Evolutionary conservation across 495 filamentous ascomycete species (phyloP).

Genomic region (Melanomma pulvis-pyrius): DNA sequence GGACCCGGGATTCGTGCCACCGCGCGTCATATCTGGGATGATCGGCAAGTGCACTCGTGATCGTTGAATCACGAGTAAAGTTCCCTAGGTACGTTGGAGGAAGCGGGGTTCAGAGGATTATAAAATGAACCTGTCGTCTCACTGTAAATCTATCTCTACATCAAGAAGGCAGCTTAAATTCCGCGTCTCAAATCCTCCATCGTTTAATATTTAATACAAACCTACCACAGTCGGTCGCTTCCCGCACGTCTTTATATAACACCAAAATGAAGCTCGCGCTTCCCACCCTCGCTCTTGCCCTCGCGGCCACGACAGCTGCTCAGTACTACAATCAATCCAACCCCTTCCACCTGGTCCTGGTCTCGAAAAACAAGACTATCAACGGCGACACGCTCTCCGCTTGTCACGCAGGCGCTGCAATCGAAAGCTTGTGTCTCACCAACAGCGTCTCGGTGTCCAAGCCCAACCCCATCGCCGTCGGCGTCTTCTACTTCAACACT

Average conservation of each 20-base stretch:
- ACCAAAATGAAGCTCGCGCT: constrained; percentile 25
- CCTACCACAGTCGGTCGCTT: constrained; percentile 25
- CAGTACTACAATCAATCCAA: constrained; percentile 40
- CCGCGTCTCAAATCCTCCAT: not conserved
- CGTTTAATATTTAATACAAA: not conserved
- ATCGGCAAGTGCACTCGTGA: constrained; percentile 21
- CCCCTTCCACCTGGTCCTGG: constrained; percentile 40
- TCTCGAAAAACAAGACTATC: constrained; percentile 41
- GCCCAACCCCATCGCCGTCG: constrained; percentile 12
- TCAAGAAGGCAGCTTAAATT: not conserved
- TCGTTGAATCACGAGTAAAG: constrained; percentile 1
- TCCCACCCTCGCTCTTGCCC: constrained; percentile 25
- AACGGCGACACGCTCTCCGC: constrained; percentile 49
- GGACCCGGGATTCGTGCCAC: not conserved
- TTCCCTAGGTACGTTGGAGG: not conserved
- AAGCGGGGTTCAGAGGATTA: not conserved
- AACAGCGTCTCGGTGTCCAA: constrained; percentile 24
- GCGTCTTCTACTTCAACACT: constrained; percentile 46
- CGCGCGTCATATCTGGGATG: constrained; percentile 3
- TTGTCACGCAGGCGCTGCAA: constrained; percentile 61
- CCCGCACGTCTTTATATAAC: not conserved
- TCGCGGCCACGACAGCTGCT: constrained; percentile 16
- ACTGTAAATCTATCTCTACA: not conserved
- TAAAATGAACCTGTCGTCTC: constrained; percentile 11
- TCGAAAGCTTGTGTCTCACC: constrained; percentile 55